Evolutionary conservation across 2,329 filamentous ascomycete genomes (phyloP).

Genomic region (Knufia fluminis): DNA sequence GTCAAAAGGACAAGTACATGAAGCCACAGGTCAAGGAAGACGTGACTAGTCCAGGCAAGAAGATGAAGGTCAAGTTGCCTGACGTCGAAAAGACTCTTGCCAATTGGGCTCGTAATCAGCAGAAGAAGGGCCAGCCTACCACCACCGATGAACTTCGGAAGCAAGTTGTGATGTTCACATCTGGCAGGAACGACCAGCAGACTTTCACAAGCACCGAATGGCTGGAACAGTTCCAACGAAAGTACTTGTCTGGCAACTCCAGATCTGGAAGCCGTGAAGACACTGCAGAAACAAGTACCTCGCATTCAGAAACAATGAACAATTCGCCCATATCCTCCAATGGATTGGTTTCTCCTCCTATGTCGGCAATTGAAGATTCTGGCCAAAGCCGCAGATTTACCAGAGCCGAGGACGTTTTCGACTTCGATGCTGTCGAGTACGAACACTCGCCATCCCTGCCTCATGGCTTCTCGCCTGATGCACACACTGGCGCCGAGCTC

Average conservation of each 20-base stretch:
- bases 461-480: conserved; percentile 46
- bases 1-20: conserved; percentile 90
- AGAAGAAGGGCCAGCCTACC: conserved; percentile 53
- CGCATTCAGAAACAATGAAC: conserved; percentile 52
- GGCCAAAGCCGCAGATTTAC: conserved; percentile 52
- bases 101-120: conserved; percentile 76
- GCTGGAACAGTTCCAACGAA: conserved; percentile 94
- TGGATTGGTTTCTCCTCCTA: conserved; percentile 56
- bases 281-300: conserved; percentile 40
- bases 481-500: conserved; percentile 28
- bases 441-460: conserved; percentile 53
- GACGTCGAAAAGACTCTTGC: conserved; percentile 87
- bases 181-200: conserved; percentile 22
- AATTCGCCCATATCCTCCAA: conserved; percentile 66
- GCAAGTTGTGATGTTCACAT: conserved; percentile 21
- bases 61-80: conserved; percentile 72
- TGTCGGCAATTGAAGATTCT: conserved; percentile 61
- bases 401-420: conserved; percentile 48
- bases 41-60: conserved; percentile 69
- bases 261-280: conserved; percentile 40
- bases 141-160: conserved; percentile 22
- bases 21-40: conserved; percentile 54
- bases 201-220: conserved; percentile 56
- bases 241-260: conserved; percentile 57
- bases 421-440: conserved; percentile 48